These are phyloP conservation scores for Bryopsis sp. DNA, from an alignment of 139 green algal species.

Conservation along the genomic window DNA sequence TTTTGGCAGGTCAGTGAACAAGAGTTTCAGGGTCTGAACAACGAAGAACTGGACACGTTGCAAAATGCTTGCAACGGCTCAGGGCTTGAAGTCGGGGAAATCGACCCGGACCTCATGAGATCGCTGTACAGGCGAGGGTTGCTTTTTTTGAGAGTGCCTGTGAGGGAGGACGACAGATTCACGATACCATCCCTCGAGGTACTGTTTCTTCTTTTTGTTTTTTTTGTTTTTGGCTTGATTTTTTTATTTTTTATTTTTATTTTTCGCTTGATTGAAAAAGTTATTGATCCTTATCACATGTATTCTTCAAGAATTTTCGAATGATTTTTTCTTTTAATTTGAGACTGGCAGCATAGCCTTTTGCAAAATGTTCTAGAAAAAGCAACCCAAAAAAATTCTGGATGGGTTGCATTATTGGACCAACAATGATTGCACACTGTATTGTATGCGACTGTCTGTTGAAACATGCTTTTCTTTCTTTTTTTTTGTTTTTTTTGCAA, in stretches of 20 bases:
- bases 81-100: constrained; percentile 23
- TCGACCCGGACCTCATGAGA: constrained; percentile 27
- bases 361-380: too few relatives aligned
- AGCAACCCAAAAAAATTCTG: too few relatives aligned
- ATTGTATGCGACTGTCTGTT: background rate
- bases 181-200: constrained; percentile 77
- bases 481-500: too few relatives aligned
- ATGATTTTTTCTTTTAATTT: too few relatives aligned
- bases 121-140: constrained; percentile 61
- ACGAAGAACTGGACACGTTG: constrained; percentile 58
- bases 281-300: too few relatives aligned
- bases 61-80: constrained; percentile 22
- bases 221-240: too few relatives aligned
- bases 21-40: constrained; percentile 60
- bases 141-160: constrained; percentile 80
- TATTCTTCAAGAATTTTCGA: too few relatives aligned
- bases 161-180: constrained; percentile 66
- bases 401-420: background rate
- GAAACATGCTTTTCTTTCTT: constrained; percentile 6
- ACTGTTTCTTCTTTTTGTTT: too few relatives aligned
- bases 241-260: background rate
- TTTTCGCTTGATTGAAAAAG: constrained; percentile 2
- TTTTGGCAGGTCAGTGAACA: constrained; percentile 42
- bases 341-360: too few relatives aligned
- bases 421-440: constrained; percentile 10